Evolutionary conservation across 108 stramenopile genomes (phyloP), one percentile per base, ranked within the genome.

Genomic region (Skeletonema marinoi): DNA sequence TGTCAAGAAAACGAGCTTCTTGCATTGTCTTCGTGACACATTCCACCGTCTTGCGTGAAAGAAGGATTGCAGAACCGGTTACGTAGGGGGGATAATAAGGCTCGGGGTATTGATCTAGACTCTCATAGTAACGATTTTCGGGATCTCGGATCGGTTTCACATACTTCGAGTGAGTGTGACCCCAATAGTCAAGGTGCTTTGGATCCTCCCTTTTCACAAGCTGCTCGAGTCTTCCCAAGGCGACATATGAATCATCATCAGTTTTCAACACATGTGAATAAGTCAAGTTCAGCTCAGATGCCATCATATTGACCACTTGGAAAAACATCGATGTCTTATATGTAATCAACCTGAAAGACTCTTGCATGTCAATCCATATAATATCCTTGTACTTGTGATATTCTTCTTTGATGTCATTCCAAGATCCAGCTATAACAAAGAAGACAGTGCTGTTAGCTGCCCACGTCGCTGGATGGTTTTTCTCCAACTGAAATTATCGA

Each of bases 241-340:
- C 35, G 10, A 65, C 63, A 65, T 65, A 65, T 7, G 30, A 32
- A 65, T 65, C 63, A 65, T 65, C 63, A 36, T 65, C 63, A 31
- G 63, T 65, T 35, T 65, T 65, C 32, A 65, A 6, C 32, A 16
- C 63, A 65, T 65, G 63, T 12, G 39, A 41, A 41, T 41, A 41
- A 11, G 10, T 41, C 39, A 41, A 41, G 39, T 65, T 25, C 63
- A 31, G 35, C 31, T 25, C 10, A 16, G 8, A 17, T 7, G 32
- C 32, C 31, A 65, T 35, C 10, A 65, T 32, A 32, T 65, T 31
- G 35, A 32, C 31, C 17, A 65, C 31, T 25, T 31, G 32, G 9
- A 65, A 65, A 65, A 35, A 65, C 25, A 17, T 32, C 10, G 35
- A 35, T 32, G 63, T 65, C 35, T 65, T 65, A 32, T 65, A 32